Evolutionary conservation across 371 early-diverging fungal genomes (phyloP), one percentile per base, ranked within the genome.

Genomic region (Thermomucor indicae-seudaticae): DNA sequence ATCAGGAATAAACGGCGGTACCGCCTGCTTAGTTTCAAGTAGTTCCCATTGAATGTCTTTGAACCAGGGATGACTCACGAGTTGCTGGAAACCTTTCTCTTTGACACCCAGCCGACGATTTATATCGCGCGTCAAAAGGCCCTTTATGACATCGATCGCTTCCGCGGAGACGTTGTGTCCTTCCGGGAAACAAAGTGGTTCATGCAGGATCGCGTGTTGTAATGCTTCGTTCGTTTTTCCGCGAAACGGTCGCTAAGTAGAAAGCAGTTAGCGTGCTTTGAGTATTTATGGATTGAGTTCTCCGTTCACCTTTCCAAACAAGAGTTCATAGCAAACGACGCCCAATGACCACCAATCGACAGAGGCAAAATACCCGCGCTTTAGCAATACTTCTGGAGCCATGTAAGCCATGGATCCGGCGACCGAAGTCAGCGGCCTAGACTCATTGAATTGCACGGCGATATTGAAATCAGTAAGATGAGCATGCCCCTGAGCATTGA

Each of bases 281-380:
- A 38, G 19, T 28, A 44, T 40, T 49, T 17, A n/a, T n/a, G 14
- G 14, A 24, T 45, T 16, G 28, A 19, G 25, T 25, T 40, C 19
- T 12, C 30, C 41, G 28, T 39, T 38, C 4, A 83, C 83, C 76
- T 80, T 85, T 45, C 89, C 89, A 61, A 80, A 83, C 6, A 85
- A 51, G n/a, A 88, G 58, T 62, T 94, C 92, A 60, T 82, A 94
- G 49, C 89, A 69, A n/a, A 89, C 71, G 27, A 94, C 85, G 2
- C 93, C 95, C 12, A 93, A 57, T 45, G 86, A 79, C 96, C 96
- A 96, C 85, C 91, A 90, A 68, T 96, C 90, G 2, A 88, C 81
- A 0, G 82, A 70, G 29, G 68, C 60, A 39, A 71, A 67, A 61
- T 91, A 91, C 0, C 88, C 86, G 25, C 81, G 80, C 40, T 79